Evolutionary conservation across 176 grass and related monocot genomes (phyloP).

Genomic region (Aechmea fasciata): DNA sequence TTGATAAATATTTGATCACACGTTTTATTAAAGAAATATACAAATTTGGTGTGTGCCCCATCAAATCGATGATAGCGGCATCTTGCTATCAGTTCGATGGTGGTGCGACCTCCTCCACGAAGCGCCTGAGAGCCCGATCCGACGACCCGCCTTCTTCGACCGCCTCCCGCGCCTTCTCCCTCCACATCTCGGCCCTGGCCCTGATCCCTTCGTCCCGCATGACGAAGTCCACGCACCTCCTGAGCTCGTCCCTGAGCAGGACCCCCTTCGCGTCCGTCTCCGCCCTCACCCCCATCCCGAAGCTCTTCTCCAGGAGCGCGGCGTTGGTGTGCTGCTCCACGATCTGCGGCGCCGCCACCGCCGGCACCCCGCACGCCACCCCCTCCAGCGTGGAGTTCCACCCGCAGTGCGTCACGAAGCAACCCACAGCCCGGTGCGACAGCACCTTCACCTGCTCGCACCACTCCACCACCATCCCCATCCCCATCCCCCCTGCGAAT

Average conservation of each 20-base stretch:
- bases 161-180: slow-evolving; percentile 31
- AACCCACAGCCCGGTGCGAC: slow-evolving; percentile 15
- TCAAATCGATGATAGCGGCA: too few relatives aligned
- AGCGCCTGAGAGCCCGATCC: slow-evolving; percentile 38
- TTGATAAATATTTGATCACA: too few relatives aligned
- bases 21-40: too few relatives aligned
- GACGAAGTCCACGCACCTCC: slow-evolving; percentile 3
- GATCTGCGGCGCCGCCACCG: slow-evolving; percentile 23
- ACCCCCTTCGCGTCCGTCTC: background rate
- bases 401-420: slow-evolving; percentile 43
- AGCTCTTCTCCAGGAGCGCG: slow-evolving; percentile 12
- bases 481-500: slow-evolving; percentile 6
- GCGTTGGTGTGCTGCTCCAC: slow-evolving; percentile 25
- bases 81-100: too few relatives aligned
- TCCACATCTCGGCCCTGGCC: slow-evolving; percentile 29
- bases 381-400: slow-evolving; percentile 40
- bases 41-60: too few relatives aligned
- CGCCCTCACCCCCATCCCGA: slow-evolving; percentile 35
- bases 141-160: slow-evolving; percentile 32
- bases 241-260: slow-evolving; percentile 6
- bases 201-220: slow-evolving; percentile 16
- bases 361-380: slow-evolving; percentile 29
- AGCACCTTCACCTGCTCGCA: slow-evolving; percentile 59
- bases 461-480: slow-evolving; percentile 68
- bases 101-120: slow-evolving; percentile 7